Conservation (phyloP, 192 early-diverging fungal species). For the Mortierella hygrophila region DNA sequence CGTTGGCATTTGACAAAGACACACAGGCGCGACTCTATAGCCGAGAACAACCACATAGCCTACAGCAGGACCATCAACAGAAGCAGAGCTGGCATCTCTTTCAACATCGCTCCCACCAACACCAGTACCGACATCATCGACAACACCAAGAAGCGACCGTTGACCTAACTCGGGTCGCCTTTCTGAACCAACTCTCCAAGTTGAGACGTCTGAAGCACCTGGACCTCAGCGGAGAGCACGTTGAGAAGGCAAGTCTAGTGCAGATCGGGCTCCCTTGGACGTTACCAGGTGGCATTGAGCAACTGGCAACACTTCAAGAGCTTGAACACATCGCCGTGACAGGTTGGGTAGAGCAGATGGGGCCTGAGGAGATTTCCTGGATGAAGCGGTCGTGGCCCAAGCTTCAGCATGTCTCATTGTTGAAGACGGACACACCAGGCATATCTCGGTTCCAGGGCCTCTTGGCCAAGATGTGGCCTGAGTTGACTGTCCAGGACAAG, state of each 20-base stretch:
- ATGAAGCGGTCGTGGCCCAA: slow-evolving; percentile 34
- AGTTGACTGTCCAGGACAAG: slow-evolving; percentile 26
- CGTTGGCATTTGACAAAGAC: not conserved
- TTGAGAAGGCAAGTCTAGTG: slow-evolving; percentile 24
- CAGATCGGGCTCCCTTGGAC: slow-evolving; percentile 37
- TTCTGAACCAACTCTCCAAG: slow-evolving; percentile 20
- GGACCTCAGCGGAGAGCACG: slow-evolving; percentile 38
- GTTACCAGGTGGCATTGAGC: slow-evolving; percentile 9
- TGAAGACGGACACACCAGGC: slow-evolving; percentile 5
- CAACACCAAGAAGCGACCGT: not conserved
- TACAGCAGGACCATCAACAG: not conserved
- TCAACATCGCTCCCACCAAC: not conserved
- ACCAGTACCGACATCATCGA: not conserved
- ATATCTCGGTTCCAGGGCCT: slow-evolving; percentile 19
- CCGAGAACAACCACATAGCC: not conserved
- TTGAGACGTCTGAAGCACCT: slow-evolving; percentile 18
- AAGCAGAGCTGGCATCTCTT: not conserved
- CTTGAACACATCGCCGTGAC: slow-evolving; percentile 36
- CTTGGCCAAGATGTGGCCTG: slow-evolving; percentile 20
- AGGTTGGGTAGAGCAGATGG: slow-evolving; percentile 41
- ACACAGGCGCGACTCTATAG: not conserved
- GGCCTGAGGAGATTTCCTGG: slow-evolving; percentile 19
- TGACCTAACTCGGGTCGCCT: not conserved
- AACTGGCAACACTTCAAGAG: not conserved
- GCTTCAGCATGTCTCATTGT: slow-evolving; percentile 6